Evolutionary conservation across 139 green algal genomes (phyloP), one percentile per base, ranked within the genome.

Genomic region (Nannochloris sp.): DNA sequence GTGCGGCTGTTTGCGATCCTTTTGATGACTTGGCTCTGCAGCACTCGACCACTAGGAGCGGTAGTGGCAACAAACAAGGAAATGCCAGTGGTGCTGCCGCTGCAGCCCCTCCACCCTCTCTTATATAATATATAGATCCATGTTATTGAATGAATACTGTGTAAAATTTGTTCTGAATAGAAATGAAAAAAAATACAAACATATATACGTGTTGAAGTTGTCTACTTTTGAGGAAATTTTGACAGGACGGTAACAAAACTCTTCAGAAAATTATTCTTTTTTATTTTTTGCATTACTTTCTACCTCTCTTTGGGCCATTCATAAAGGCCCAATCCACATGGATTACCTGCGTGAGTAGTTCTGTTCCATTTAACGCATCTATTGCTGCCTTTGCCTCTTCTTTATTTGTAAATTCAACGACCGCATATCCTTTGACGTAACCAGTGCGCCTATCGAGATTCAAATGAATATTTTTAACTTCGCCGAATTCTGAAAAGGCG

Each of bases 391-490:
- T 61, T 8, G 91, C 93, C 73, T 98, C 89, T 57, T 82, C 60
- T 61, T 86, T 80, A 4, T 39, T 78, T 36, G 81, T 85, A 63
- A 97, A 98, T 81, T 98, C 93, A 0, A 98, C 76, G 10, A 98
- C 64, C 1, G 92, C 92, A 77, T 98, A 98, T 46, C 92, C 92
- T 67, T 89, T 65, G 8, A 80, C 45, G 2, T 53, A 64, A 14
- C 91, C 92, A 8, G 92, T 98, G 55, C 95, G 74, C 13, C 93
- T 75, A 65, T 99, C 93, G 36, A 98, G 73, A 62, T 98, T 98
- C 44, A 98, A 71, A 77, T 97, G 91, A 31, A 97, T 85, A 77
- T 96, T 96, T 62, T 91, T 96, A 30, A 99, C 74, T 24, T 97
- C 87, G 0, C 93, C 93, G 70, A 83, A 95, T 48, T 99, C 92